Conservation (phyloP, 495 filamentous ascomycete species). For the Lasiosphaeria hispida region DNA sequence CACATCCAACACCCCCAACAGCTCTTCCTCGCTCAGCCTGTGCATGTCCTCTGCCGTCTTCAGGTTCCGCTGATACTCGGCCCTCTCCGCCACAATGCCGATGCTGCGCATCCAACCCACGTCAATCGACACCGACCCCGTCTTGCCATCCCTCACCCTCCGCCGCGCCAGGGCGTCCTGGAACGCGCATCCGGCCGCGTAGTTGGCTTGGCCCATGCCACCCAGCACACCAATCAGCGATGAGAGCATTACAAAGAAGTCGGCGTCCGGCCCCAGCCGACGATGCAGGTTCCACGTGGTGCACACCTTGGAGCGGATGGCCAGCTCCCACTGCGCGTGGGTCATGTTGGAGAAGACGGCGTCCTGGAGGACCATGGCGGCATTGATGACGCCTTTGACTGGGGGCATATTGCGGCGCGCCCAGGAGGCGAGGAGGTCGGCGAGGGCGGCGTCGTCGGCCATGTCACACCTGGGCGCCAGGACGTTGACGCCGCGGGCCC, state of each 20-base stretch:
- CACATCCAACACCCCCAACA: conserved; percentile 35
- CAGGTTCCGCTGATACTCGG: conserved; percentile 24
- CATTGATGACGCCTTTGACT: conserved; percentile 51
- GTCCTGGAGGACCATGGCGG: conserved; percentile 37
- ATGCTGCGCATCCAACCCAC: conserved; percentile 43
- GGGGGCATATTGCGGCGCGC: conserved; percentile 38
- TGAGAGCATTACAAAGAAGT: conserved; percentile 11
- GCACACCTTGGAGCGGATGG: conserved; percentile 36
- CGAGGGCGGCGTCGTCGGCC: conserved; percentile 16
- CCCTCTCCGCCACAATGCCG: conserved; percentile 32
- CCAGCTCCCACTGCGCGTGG: conserved; percentile 36
- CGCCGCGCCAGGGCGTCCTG: conserved; percentile 47
- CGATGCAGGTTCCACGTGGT: conserved; percentile 3
- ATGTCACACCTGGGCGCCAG: conserved; percentile 41
- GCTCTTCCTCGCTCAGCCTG: conserved; percentile 27
- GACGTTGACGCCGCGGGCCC: conserved; percentile 23
- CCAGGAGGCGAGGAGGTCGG: conserved; percentile 24
- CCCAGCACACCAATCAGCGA: neutral
- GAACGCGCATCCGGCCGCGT: conserved; percentile 57
- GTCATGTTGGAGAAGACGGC: conserved; percentile 50
- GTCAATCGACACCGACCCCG: conserved; percentile 41
- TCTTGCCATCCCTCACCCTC: conserved; percentile 31
- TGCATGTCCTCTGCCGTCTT: conserved; percentile 26
- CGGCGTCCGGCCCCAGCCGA: neutral
- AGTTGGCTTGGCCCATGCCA: conserved; percentile 36